Percentiles rank a stretch among this genome's conserved stretches.
Conservation (phyloP, 345 rosid species). For the Clausena lansium region DNA sequence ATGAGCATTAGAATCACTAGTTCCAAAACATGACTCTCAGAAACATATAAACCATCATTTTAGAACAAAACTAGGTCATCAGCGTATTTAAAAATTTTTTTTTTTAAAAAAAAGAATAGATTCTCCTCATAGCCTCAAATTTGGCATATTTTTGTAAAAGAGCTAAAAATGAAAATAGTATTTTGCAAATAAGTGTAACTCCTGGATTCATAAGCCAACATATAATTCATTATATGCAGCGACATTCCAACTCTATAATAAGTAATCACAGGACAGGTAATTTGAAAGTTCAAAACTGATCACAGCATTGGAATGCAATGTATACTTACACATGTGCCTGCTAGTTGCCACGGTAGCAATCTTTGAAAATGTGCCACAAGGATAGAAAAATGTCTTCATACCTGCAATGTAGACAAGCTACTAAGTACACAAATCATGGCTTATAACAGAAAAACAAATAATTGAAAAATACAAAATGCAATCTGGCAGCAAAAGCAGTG, state of each 20-base stretch:
- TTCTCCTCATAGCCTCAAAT: neutral
- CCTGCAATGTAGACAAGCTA: constrained; percentile 42
- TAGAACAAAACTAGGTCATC: neutral
- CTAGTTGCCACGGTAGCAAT: constrained; percentile 79
- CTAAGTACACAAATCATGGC: constrained; percentile 1
- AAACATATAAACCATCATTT: neutral
- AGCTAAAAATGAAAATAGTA: neutral
- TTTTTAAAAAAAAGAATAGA: too few species aligned
- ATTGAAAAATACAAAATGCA: neutral
- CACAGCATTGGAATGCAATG: neutral
- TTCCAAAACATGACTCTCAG: neutral
- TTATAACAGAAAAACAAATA: neutral
- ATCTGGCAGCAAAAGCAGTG: neutral
- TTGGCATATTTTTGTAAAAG: neutral
- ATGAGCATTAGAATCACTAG: neutral
- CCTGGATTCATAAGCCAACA: neutral
- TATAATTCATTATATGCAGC: neutral
- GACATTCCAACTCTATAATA: neutral
- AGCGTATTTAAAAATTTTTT: neutral
- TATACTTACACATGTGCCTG: constrained; percentile 79
- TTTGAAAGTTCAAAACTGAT: neutral
- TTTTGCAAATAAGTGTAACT: neutral
- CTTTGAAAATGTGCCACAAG: constrained; percentile 87
- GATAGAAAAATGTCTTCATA: constrained; percentile 77
- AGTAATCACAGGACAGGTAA: neutral